Evolutionary conservation across 495 filamentous ascomycete genomes (phyloP).

Genomic region (Podospora comata): DNA sequence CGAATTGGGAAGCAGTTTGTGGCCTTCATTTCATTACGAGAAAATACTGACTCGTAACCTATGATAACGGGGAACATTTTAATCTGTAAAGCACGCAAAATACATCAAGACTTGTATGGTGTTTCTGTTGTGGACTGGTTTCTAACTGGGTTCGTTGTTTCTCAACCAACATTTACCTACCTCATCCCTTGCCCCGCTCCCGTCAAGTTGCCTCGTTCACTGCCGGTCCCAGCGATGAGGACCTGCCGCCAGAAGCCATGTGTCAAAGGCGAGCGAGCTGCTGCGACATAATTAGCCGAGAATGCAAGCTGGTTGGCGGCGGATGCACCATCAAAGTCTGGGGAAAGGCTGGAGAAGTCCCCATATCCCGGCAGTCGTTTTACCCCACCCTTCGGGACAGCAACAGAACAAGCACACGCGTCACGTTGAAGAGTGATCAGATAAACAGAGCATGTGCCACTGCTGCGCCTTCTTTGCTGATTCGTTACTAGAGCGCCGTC

Average conservation of each 20-base stretch:
- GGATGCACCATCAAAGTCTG: conserved; percentile 1
- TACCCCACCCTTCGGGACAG: background rate
- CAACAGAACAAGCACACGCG: background rate
- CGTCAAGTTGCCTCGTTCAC: background rate
- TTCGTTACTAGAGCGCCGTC: background rate
- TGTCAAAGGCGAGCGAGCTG: background rate
- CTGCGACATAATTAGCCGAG: background rate
- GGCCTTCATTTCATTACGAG: no score
- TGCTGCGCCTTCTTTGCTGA: background rate
- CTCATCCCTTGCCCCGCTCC: no score
- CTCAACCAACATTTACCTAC: no score
- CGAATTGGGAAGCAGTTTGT: no score
- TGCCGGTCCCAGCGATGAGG: background rate
- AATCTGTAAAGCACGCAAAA: no score
- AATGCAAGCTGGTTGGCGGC: background rate
- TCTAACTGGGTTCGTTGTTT: no score
- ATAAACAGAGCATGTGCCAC: background rate
- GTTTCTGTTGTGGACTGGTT: no score
- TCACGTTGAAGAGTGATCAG: background rate
- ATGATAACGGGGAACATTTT: no score
- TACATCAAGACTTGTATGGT: no score
- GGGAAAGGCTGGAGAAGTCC: background rate
- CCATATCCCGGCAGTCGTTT: conserved; percentile 2
- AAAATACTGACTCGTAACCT: no score
- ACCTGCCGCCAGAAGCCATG: background rate